Conservation (phyloP, 306 rosid genomes). For the Boehmeria nivea region DNA sequence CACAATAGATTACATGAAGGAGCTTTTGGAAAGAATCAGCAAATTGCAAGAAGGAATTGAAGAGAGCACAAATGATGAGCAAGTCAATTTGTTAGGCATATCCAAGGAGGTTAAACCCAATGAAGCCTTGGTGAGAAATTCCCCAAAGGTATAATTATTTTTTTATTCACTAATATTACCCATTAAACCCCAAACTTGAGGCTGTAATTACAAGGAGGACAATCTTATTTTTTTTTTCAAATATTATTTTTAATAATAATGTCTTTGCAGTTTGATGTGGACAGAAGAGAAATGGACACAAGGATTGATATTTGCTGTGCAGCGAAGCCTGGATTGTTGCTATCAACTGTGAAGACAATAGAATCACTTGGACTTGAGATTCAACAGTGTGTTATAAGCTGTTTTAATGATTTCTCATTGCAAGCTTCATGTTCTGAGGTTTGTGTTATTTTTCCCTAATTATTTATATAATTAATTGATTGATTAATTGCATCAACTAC, state of each 20-base stretch:
- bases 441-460: too few relatives aligned
- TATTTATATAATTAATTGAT: background rate
- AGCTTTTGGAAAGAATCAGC: slow-evolving; percentile 78
- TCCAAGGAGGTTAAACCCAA: slow-evolving; percentile 63
- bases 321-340: slow-evolving; percentile 68
- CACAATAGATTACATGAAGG: slow-evolving; percentile 93
- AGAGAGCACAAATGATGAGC: slow-evolving; percentile 24
- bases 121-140: slow-evolving; percentile 68
- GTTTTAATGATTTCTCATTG: slow-evolving; percentile 75
- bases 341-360: slow-evolving; percentile 75
- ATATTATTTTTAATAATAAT: background rate
- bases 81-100: slow-evolving; percentile 41
- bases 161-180: too few relatives aligned
- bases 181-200: too few relatives aligned
- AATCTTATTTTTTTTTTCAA: background rate
- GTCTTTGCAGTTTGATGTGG: slow-evolving; percentile 73
- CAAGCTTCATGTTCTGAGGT: slow-evolving; percentile 98
- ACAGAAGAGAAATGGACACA: slow-evolving; percentile 61
- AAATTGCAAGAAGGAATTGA: slow-evolving; percentile 77
- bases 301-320: slow-evolving; percentile 82
- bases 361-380: slow-evolving; percentile 92
- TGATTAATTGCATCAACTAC: background rate
- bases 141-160: slow-evolving; percentile 69
- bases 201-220: too few relatives aligned
- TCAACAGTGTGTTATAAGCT: slow-evolving; percentile 90